phyloP scores from a whole-genome alignment of 1,139 yeast species.

The Wickerhamomyces sp. region DNA sequence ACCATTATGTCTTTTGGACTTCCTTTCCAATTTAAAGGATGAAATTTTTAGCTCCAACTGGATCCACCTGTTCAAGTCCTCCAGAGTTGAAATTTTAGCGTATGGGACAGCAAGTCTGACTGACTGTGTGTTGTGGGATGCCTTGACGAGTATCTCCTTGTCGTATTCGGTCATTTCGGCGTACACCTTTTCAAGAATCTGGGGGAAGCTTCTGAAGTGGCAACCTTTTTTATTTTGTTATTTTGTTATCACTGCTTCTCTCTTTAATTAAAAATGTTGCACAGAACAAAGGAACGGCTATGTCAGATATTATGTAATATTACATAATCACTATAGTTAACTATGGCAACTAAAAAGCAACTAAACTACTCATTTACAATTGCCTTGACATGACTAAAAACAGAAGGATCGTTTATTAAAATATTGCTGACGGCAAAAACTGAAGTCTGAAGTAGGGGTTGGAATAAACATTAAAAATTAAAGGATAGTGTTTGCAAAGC shows the following conservation, averaged over 20 bases:
- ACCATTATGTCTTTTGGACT: constrained; percentile 38
- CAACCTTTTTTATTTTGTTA: background rate
- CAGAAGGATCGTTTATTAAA: too few relatives aligned
- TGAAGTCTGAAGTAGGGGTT: too few relatives aligned
- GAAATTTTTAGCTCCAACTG: background rate
- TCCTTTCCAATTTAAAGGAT: constrained; percentile 22
- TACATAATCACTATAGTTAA: too few relatives aligned
- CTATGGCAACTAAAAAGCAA: too few relatives aligned
- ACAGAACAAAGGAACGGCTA: too few relatives aligned
- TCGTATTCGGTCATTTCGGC: background rate
- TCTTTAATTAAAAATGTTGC: too few relatives aligned
- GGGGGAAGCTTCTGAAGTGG: background rate
- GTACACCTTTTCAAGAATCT: background rate
- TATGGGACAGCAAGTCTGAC: background rate
- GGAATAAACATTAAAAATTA: too few relatives aligned
- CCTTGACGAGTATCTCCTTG: background rate
- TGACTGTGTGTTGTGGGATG: background rate
- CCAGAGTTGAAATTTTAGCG: background rate
- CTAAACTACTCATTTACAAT: too few relatives aligned
- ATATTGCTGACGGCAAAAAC: too few relatives aligned
- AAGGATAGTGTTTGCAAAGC: too few relatives aligned
- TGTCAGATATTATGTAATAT: too few relatives aligned
- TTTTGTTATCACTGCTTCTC: background rate
- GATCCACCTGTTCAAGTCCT: background rate
- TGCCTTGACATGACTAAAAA: too few relatives aligned